Percentiles rank a stretch among this genome's conserved stretches.
These are phyloP conservation scores for Phylloporus sp. DNA, from an alignment of 768 basidiomycete species.

Conservation along the genomic window DNA sequence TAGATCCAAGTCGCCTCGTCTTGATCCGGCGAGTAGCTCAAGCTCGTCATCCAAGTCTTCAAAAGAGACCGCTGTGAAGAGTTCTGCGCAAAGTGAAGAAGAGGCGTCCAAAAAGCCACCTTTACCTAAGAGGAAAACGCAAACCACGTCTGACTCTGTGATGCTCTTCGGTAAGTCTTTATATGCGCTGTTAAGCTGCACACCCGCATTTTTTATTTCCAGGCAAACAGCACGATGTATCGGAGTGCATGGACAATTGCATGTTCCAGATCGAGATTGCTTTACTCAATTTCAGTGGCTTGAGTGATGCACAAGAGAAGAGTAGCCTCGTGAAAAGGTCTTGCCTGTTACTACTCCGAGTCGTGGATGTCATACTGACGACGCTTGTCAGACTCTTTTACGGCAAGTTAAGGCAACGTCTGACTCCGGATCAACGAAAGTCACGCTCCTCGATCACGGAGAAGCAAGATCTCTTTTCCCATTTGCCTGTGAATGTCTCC, in stretches of 20 bases:
- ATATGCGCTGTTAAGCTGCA: not conserved
- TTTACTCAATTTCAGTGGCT: slow-evolving; percentile 61
- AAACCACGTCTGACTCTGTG: slow-evolving; percentile 58
- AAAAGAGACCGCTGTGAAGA: slow-evolving; percentile 31
- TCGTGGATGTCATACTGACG: slow-evolving; percentile 1
- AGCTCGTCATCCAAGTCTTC: slow-evolving; percentile 25
- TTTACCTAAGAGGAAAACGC: slow-evolving; percentile 50
- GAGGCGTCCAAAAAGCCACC: slow-evolving; percentile 44
- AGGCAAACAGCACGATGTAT: slow-evolving; percentile 97
- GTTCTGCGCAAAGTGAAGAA: slow-evolving; percentile 18
- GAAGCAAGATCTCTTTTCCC: slow-evolving; percentile 90
- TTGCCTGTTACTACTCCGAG: too few species aligned
- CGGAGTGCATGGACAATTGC: slow-evolving; percentile 99
- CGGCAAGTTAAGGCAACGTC: slow-evolving; percentile 72
- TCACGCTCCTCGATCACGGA: slow-evolving; percentile 63
- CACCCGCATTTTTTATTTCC: slow-evolving; percentile 4
- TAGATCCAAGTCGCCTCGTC: slow-evolving; percentile 34
- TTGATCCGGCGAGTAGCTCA: slow-evolving; percentile 27
- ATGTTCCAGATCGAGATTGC: slow-evolving; percentile 98
- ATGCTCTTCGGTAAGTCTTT: slow-evolving; percentile 82
- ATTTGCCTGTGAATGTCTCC: slow-evolving; percentile 88
- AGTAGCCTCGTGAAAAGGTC: slow-evolving; percentile 86
- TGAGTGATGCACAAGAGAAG: slow-evolving; percentile 41
- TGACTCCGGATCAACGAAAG: slow-evolving; percentile 35
- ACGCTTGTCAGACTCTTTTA: slow-evolving; percentile 67